These are phyloP conservation scores for Colletotrichum aenigma DNA, from an alignment of 2,329 filamentous ascomycete genomes.

Conservation along the genomic window DNA sequence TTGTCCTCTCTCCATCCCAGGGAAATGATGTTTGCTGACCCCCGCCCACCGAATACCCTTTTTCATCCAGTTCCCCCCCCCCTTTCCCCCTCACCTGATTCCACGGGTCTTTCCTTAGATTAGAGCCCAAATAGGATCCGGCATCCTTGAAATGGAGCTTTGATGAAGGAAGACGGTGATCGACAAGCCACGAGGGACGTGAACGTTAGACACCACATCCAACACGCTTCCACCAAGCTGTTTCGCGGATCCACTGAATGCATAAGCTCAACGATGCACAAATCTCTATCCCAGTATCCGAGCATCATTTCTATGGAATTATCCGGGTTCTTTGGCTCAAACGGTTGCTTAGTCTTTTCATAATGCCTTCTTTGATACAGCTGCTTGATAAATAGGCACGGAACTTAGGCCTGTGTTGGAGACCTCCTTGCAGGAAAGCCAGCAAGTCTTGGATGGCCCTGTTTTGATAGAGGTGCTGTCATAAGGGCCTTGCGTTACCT, in stretches of 20 bases:
- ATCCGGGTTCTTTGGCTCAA: background rate
- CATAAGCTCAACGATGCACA: background rate
- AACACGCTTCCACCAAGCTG: background rate
- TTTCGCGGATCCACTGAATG: background rate
- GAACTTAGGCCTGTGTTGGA: background rate
- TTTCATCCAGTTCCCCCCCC: background rate
- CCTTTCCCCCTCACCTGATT: background rate
- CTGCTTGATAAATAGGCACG: background rate
- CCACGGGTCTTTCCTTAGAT: constrained; percentile 9
- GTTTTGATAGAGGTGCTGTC: background rate
- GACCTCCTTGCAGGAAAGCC: background rate
- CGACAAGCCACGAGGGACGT: constrained; percentile 6
- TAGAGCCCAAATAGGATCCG: background rate
- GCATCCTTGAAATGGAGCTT: constrained; percentile 1
- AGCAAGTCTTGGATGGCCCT: background rate
- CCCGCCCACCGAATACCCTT: constrained; percentile 9
- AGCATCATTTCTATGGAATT: background rate
- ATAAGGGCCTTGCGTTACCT: background rate
- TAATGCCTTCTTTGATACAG: background rate
- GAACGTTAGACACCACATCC: constrained; percentile 2
- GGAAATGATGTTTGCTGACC: constrained; percentile 19
- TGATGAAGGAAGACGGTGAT: constrained; percentile 8
- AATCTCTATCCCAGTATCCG: background rate
- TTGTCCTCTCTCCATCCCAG: background rate
- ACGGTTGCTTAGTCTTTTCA: background rate